These are phyloP conservation scores for Mycena citricolor DNA, from an alignment of 1,284 basidiomycete species.

Conservation along the genomic window DNA sequence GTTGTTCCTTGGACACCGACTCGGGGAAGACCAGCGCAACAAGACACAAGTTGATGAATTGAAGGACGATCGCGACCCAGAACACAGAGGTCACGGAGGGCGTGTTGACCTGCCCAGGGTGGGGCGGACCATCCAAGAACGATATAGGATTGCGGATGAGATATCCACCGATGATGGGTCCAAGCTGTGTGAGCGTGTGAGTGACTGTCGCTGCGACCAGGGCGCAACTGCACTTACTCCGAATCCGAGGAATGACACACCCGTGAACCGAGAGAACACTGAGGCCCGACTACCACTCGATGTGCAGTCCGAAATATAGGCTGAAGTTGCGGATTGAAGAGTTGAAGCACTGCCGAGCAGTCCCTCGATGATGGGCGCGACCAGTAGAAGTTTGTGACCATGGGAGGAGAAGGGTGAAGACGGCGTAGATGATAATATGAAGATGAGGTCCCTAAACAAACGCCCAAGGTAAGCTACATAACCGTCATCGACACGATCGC, in stretches of 20 bases:
- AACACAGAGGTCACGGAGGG: constrained; percentile 39
- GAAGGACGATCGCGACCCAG: constrained; percentile 39
- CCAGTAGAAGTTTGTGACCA: constrained; percentile 54
- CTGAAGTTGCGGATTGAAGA: constrained; percentile 74
- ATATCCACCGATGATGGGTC: constrained; percentile 61
- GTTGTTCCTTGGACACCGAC: constrained; percentile 35
- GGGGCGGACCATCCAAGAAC: constrained; percentile 30
- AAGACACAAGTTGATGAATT: constrained; percentile 38
- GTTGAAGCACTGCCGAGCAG: constrained; percentile 84
- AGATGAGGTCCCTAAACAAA: constrained; percentile 43
- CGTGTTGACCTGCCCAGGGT: constrained; percentile 24
- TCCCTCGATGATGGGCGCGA: constrained; percentile 83
- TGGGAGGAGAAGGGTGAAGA: constrained; percentile 6
- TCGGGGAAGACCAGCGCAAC: constrained; percentile 48
- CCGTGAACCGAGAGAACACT: constrained; percentile 78
- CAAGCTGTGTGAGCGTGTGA: constrained; percentile 3
- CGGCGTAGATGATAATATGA: constrained; percentile 46
- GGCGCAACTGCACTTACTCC: constrained; percentile 48
- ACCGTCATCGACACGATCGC: too few species aligned
- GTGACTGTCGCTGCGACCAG: neutral
- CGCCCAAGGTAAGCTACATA: neutral
- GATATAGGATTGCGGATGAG: constrained; percentile 49
- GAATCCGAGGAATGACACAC: constrained; percentile 67
- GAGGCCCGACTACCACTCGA: constrained; percentile 80
- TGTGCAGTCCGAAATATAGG: constrained; percentile 86